Percentiles rank a stretch among this genome's conserved stretches.
These are phyloP conservation scores for Alternaria gaisen DNA, from an alignment of 2,329 filamentous ascomycete genomes.

Conservation along the genomic window DNA sequence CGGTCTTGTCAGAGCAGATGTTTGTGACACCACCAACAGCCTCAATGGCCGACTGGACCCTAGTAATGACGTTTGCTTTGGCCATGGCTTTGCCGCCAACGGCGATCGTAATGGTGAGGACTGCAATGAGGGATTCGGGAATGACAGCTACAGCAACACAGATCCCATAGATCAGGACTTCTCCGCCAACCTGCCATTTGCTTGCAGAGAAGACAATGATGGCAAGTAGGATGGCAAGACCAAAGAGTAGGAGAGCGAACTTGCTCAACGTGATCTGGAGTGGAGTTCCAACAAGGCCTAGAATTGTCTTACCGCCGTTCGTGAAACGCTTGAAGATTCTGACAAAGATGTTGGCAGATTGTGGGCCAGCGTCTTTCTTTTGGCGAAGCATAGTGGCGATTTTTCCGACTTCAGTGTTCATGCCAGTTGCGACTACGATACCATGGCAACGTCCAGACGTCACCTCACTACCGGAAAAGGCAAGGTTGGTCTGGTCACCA, in stretches of 20 bases:
- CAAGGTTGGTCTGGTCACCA: conserved; percentile 75
- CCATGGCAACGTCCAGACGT: conserved; percentile 74
- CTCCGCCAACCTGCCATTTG: conserved; percentile 51
- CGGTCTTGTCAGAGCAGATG: conserved; percentile 54
- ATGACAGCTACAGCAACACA: conserved; percentile 59
- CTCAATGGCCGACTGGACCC: conserved; percentile 52
- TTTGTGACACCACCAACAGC: conserved; percentile 54
- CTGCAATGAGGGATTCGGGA: conserved; percentile 66
- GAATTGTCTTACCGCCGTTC: conserved; percentile 58
- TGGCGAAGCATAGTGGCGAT: conserved; percentile 75
- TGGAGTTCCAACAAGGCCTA: conserved; percentile 80
- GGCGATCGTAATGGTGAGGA: conserved; percentile 72
- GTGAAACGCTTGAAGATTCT: conserved; percentile 41
- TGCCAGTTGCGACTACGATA: conserved; percentile 74
- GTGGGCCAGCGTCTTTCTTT: conserved; percentile 59
- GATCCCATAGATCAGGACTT: conserved; percentile 59
- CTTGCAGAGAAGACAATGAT: conserved; percentile 75
- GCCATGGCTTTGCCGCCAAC: conserved; percentile 55
- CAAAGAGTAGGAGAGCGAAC: conserved; percentile 65
- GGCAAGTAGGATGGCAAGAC: conserved; percentile 73
- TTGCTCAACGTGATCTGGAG: conserved; percentile 86
- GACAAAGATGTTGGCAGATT: conserved; percentile 59
- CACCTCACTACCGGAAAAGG: conserved; percentile 76
- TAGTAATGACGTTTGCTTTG: conserved; percentile 52
- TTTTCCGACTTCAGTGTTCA: conserved; percentile 78